These are phyloP conservation scores for Agaricales sp. DNA, from an alignment of 1,284 basidiomycete genomes.

Conservation along the genomic window DNA sequence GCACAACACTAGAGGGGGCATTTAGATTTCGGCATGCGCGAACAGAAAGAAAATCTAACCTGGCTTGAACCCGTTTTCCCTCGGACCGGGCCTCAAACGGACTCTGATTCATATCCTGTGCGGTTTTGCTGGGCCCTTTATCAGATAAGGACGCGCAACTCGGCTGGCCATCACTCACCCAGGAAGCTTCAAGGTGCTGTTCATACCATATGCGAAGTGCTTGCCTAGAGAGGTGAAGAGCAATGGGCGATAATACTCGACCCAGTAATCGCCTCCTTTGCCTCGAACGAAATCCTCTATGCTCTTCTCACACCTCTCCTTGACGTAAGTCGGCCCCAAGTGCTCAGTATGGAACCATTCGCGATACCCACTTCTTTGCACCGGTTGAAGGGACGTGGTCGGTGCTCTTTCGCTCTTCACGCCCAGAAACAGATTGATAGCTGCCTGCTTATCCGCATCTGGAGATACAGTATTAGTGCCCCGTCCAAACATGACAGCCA, in stretches of 20 bases:
- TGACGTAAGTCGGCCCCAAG: conserved; percentile 49
- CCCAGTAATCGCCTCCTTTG: conserved; percentile 68
- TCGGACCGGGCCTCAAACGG: conserved; percentile 47
- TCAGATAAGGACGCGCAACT: neutral
- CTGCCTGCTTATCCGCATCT: conserved; percentile 97
- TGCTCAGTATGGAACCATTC: conserved; percentile 75
- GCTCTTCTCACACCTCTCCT: conserved; percentile 44
- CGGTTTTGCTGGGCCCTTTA: conserved; percentile 44
- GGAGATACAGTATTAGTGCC: conserved; percentile 5
- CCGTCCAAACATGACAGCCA: conserved; percentile 1
- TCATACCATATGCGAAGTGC: conserved; percentile 83
- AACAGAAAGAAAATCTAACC: no score
- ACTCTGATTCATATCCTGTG: conserved; percentile 55
- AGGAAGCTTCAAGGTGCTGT: conserved; percentile 72
- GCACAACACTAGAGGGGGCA: neutral
- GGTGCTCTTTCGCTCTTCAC: conserved; percentile 51
- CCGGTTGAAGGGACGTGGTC: conserved; percentile 22
- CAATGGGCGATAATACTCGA: conserved; percentile 85
- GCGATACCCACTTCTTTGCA: conserved; percentile 58
- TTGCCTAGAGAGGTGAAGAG: conserved; percentile 75
- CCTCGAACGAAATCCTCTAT: conserved; percentile 47
- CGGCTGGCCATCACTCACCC: conserved; percentile 39
- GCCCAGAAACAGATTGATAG: conserved; percentile 95
- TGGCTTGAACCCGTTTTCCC: neutral
- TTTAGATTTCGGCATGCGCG: no score